Percentiles rank a stretch among this genome's conserved stretches.
These are phyloP conservation scores for Globisporangium nagaii DNA, from an alignment of 352 stramenopile species.

Conservation along the genomic window DNA sequence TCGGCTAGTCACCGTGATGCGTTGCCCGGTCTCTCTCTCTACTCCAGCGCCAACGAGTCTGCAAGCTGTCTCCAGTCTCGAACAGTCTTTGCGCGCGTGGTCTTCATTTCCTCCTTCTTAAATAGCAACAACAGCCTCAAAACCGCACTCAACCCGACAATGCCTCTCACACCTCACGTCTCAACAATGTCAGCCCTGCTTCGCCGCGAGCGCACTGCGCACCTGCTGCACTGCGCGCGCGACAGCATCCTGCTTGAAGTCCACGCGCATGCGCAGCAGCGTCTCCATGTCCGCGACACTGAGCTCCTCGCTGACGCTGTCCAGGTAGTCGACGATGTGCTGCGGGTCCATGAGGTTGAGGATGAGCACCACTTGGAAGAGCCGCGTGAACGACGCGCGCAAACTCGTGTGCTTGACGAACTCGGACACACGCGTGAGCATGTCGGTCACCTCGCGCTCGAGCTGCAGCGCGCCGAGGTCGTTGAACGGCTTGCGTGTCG, in stretches of 20 bases:
- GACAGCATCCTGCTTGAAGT: conserved; percentile 59
- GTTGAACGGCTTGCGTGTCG: conserved; percentile 62
- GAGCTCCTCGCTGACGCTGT: conserved; percentile 43
- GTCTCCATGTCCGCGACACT: conserved; percentile 41
- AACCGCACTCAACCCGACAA: not conserved
- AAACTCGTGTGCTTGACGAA: conserved; percentile 55
- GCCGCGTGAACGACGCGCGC: conserved; percentile 54
- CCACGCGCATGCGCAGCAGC: conserved; percentile 60
- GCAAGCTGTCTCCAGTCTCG: not conserved
- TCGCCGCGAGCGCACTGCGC: not conserved
- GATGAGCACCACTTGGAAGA: conserved; percentile 77
- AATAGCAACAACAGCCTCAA: conserved; percentile 3
- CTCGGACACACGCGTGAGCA: conserved; percentile 42
- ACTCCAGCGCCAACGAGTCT: too few species aligned
- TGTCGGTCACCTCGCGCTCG: conserved; percentile 65
- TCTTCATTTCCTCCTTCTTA: not conserved
- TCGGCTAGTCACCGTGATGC: conserved; percentile 22
- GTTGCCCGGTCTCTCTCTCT: not conserved
- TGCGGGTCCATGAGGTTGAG: conserved; percentile 73
- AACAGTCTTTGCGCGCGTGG: not conserved
- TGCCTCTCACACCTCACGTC: not conserved
- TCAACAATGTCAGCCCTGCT: not conserved
- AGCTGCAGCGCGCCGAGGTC: conserved; percentile 76
- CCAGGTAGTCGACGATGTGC: conserved; percentile 66
- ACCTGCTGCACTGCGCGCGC: conserved; percentile 30